Base-by-base conservation (phyloP, 2,329 filamentous ascomycete species). In the Cadophora sp. region DNA sequence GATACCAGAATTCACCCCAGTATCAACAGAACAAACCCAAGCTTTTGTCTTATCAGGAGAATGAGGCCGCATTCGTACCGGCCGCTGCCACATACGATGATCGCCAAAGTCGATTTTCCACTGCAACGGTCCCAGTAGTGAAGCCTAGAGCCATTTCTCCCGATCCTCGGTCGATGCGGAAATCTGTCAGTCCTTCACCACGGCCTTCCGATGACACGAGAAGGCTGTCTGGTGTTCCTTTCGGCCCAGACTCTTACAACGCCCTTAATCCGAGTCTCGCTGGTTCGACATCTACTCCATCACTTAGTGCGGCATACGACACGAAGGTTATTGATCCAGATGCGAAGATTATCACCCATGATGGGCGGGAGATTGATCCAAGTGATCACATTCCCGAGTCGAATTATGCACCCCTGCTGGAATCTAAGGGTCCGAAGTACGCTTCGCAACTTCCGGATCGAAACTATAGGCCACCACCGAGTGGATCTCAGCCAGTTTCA, bases 341-440 rank as follows among this genome's bases (percentile, higher is more conserved):
- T 62, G 89, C 87, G 9, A 92, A 92, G 75, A 93, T 94, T 69
- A 89, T 94, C 64, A 91, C 88, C 0, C 85, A 91, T 71, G 91
- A 93, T 76, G 92, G 92, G 7, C 85, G 90, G 65, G 90, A 93
- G 74, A 86, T 95, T 65, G 92, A 95, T 75, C 92, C 92, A 0
- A 93, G 91, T 0, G 92, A 95, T 78, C 92, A 94, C 76, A 83
- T 94, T 16, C 92, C 92, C 0, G 87, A 93, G 77, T 76, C 75
- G 2, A 77, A 77, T 62, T 78, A 77, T 67, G 77, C 76, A 4
- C 76, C 77, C 22, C 70, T 78, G 1, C 73, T 73, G 6, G 75
- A 77, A 62, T 84, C 85, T 26, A 91, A 89, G 76, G 81, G 81
- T n/a, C 73, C 76, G 8, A 79, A 79, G 56, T 80, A 82, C 53